Base-by-base conservation (phyloP, 768 basidiomycete genomes). In the Termitomyces sp. region DNA sequence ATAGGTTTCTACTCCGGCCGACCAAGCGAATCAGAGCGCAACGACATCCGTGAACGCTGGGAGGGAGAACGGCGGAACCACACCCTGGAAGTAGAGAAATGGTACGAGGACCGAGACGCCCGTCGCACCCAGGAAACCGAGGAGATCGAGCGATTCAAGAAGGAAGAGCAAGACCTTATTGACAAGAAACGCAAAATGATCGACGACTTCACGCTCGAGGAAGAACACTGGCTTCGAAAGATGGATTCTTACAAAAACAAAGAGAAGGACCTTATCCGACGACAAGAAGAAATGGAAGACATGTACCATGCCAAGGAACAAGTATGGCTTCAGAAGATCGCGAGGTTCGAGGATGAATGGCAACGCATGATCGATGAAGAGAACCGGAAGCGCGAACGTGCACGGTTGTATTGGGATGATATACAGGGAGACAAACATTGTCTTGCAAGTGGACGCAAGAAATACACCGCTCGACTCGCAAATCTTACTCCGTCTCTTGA, bases 351-450 rank as follows among this genome's bases (percentile, higher is more conserved):
- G 33, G 55, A 57, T 13, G 60, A 61, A 20, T 57, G 60, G 60
- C 44, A 61, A 35, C 35, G n/a, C 13, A 50, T 28, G 54, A 24
- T 55, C 20, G 60, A 61, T 9, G 18, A 39, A 20, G 67, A 68
- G 58, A 33, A 32, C 4, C 42, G 40, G 3, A 56, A 66, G 32
- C 57, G 65, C 16, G 63, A 60, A 13, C 57, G 45, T 20, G 63
- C 63, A 32, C 57, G 55, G 11, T 35, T 68, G 11, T 68, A 61
- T 22, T 68, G 67, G 67, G 65, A 60, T 7, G 58, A 65, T 20
- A 39, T 68, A 18, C 40, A 53, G 7, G 49, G 60, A 1, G 63
- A 58, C 6, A 35, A 62, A 24, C 61, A 61, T n/a, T 68, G 67
- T 35, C 15, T 39, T 7, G 22, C 57, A 12, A 54, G 59, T 24